Percentiles rank a stretch among this genome's conserved stretches.
Conservation (phyloP, 1,139 yeast genomes). For the Hansenula anomala region DNA sequence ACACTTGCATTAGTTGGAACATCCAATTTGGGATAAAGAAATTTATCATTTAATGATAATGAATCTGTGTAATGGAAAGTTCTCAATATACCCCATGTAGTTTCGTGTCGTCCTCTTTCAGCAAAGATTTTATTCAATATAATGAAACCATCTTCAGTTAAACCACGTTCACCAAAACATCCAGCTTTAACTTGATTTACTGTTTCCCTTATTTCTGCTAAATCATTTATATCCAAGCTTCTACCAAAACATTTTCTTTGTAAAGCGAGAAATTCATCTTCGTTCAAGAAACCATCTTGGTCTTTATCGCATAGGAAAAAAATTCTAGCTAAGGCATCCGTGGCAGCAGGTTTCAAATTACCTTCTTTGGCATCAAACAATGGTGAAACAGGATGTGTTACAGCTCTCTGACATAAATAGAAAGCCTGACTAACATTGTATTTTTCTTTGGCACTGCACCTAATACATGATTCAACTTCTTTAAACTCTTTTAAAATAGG, state of each 20-base stretch:
- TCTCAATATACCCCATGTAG: conserved; percentile 90
- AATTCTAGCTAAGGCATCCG: conserved; percentile 70
- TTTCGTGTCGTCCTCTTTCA: conserved; percentile 90
- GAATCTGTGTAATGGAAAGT: conserved; percentile 91
- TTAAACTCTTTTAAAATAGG: conserved; percentile 87
- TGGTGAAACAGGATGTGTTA: conserved; percentile 92
- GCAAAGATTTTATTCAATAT: conserved; percentile 75
- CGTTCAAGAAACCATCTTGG: conserved; percentile 79
- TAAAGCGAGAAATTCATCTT: conserved; percentile 59
- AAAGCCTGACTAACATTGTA: conserved; percentile 86
- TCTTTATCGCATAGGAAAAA: conserved; percentile 85
- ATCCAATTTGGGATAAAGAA: conserved; percentile 72
- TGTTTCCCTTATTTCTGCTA: conserved; percentile 42
- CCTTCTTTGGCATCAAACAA: conserved; percentile 90
- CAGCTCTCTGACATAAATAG: conserved; percentile 87
- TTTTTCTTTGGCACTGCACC: conserved; percentile 78
- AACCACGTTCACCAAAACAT: conserved; percentile 40
- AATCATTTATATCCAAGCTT: conserved; percentile 46
- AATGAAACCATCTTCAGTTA: conserved; percentile 73
- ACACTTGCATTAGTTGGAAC: conserved; percentile 77
- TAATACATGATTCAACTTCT: conserved; percentile 86
- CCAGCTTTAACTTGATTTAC: conserved; percentile 19
- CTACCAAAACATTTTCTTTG: conserved; percentile 75
- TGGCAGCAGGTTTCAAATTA: conserved; percentile 69
- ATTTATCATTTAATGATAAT: conserved; percentile 71